A percentile compares a stretch with the other conserved stretches of the same genome.
Evolutionary conservation across 371 early-diverging fungal genomes (phyloP).

Genomic region (Mucor sp.): DNA sequence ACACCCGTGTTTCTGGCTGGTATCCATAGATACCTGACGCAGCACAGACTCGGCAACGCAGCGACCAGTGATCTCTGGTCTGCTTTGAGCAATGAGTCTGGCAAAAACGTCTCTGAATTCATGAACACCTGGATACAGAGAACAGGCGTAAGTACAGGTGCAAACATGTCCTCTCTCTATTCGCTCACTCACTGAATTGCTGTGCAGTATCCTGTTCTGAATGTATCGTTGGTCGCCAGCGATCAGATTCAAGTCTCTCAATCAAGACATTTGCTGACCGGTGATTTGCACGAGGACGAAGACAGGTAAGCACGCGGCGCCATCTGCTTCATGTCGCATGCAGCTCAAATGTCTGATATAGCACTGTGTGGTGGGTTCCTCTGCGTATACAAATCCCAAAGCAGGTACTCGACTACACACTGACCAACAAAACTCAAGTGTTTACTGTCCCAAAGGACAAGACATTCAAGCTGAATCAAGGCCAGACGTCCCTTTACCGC

Average conservation of each 20-base stretch:
- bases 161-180: too few species aligned
- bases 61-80: conserved; percentile 84
- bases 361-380: conserved; percentile 77
- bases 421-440: conserved; percentile 32
- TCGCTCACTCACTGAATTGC: too few species aligned
- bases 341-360: conserved; percentile 12
- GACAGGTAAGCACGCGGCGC: neutral
- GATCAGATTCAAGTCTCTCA: conserved; percentile 60
- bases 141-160: conserved; percentile 70
- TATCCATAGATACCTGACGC: conserved; percentile 76
- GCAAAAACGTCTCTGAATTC: conserved; percentile 71
- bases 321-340: neutral
- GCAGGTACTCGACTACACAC: conserved; percentile 14
- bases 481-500: conserved; percentile 67
- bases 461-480: conserved; percentile 65
- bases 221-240: conserved; percentile 50
- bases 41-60: conserved; percentile 84
- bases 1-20: conserved; percentile 77
- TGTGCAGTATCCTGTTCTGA: conserved; percentile 73
- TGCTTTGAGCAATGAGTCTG: conserved; percentile 70
- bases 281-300: conserved; percentile 63
- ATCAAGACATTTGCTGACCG: conserved; percentile 75
- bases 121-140: conserved; percentile 91
- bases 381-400: conserved; percentile 45
- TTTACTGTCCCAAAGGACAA: conserved; percentile 31